Conservation (phyloP, 768 basidiomycete species). For the Leccinum disarticulatum region DNA sequence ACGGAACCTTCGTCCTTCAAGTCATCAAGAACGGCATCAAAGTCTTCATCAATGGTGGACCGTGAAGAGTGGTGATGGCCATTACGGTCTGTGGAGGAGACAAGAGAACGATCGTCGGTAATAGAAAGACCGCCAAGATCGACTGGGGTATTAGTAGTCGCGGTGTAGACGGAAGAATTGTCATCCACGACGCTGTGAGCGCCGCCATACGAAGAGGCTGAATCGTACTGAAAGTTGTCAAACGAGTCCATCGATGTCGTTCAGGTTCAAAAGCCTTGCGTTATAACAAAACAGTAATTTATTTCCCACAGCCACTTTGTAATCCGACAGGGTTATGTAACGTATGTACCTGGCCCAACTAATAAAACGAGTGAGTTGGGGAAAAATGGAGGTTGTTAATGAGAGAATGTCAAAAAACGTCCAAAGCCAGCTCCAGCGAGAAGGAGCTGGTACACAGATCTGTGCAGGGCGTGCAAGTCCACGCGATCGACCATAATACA, state of each 20-base stretch:
- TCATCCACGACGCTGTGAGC: slow-evolving; percentile 72
- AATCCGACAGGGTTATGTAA: slow-evolving; percentile 5
- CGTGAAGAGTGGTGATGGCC: slow-evolving; percentile 36
- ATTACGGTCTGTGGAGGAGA: slow-evolving; percentile 39
- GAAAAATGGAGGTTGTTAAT: not conserved
- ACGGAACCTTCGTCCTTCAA: slow-evolving; percentile 77
- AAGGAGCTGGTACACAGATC: not conserved
- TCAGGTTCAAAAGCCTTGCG: slow-evolving; percentile 9
- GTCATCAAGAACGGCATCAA: slow-evolving; percentile 87
- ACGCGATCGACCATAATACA: not conserved
- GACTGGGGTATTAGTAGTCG: slow-evolving; percentile 58
- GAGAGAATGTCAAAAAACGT: slow-evolving; percentile 17
- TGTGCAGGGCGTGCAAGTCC: not conserved
- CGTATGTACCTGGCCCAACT: slow-evolving; percentile 5
- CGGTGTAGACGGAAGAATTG: slow-evolving; percentile 78
- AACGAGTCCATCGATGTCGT: slow-evolving; percentile 67
- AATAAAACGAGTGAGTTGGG: slow-evolving; percentile 14
- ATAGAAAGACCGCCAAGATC: slow-evolving; percentile 71
- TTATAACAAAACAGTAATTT: slow-evolving; percentile 21
- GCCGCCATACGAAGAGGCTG: slow-evolving; percentile 76
- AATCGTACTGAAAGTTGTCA: slow-evolving; percentile 84
- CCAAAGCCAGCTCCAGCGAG: not conserved
- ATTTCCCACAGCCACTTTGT: slow-evolving; percentile 27
- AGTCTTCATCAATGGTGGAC: slow-evolving; percentile 70
- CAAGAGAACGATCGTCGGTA: slow-evolving; percentile 56